phyloP scores from a whole-genome alignment of 176 grass and related monocot species.

The Triticum aestivum region DNA sequence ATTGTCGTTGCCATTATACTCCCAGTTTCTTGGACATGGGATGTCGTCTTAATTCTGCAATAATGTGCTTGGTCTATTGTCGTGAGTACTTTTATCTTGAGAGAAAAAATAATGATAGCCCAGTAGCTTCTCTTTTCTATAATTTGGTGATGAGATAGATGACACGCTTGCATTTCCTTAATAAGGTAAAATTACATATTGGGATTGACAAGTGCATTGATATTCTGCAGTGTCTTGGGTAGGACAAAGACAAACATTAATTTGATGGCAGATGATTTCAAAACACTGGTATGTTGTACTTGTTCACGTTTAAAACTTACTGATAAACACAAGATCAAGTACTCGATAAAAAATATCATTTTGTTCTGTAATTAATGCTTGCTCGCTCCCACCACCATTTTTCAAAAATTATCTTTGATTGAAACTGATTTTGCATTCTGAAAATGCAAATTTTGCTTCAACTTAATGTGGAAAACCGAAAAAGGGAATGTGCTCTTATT shows the following conservation, averaged over 20 bases:
- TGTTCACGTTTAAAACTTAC: not conserved
- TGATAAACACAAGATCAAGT: not conserved
- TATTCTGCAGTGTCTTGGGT: slow-evolving; percentile 71
- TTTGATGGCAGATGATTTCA: slow-evolving; percentile 68
- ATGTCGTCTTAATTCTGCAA: slow-evolving; percentile 9
- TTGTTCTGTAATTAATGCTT: slow-evolving; percentile 4
- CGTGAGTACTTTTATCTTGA: slow-evolving; percentile 3
- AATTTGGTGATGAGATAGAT: not conserved
- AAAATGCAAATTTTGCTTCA: not conserved
- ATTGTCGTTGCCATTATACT: not conserved
- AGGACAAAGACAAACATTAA: slow-evolving; percentile 79
- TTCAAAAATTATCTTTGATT: not conserved
- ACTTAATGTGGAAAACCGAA: not conserved
- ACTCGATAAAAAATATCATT: not conserved
- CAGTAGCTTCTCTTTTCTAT: not conserved
- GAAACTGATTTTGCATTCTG: not conserved
- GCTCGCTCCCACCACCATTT: not conserved
- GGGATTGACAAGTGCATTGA: not conserved
- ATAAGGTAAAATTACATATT: not conserved
- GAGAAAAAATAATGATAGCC: not conserved
- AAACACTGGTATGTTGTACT: slow-evolving; percentile 57
- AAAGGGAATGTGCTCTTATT: not conserved
- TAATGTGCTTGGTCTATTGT: not conserved
- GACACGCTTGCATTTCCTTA: not conserved
- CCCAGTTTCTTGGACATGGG: not conserved